Base-by-base conservation (phyloP, 1,284 basidiomycete species). In the Wallemia hederae region DNA sequence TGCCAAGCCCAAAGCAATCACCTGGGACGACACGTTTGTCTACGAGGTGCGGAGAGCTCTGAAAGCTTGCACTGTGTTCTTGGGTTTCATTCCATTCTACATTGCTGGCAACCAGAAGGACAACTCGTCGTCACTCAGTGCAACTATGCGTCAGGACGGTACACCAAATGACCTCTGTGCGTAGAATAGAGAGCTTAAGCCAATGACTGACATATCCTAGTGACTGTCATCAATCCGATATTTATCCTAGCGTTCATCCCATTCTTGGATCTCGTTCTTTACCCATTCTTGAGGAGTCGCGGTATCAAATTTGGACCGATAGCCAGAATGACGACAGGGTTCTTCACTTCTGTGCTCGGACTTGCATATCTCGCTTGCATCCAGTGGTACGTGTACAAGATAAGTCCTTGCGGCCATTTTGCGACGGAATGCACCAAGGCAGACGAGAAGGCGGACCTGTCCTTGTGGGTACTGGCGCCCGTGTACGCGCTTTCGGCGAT, bases 351-450 rank as follows among this genome's bases (percentile, higher is more conserved):
- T 19, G 7, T 19, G 7, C 19, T 33, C 7, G 7, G 9, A 19
- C 7, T 33, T 7, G 31, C 19, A 19, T 33, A 33, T 33, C 9
- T 19, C 7, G 31, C 31, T 33, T 7, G 7, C 19, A 33, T 33
- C 7, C 31, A 33, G 19, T 19, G 19, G 7, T 33, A 33, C 31
- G 31, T 33, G 31, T 33, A 33, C 31, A 33, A 7, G 19, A 33
- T 33, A 9, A 33, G 31, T 59, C 55, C 14, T 56, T 59, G 19
- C 62, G 17, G 33, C 49, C 55, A 2, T 2, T 11, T 62, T 62
- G 61, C 17, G 56, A 59, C 24, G 9, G 15, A 34, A 62, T 61
- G 57, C 60, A 63, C n/a, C n/a, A n/a, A n/a, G n/a, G n/a, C n/a
- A n/a, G 39, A 33, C 31, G 19, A 7, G 31, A 33, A 33, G 19